phyloP scores from a whole-genome alignment of 352 stramenopile genomes.

The Blastocystis sp. region DNA sequence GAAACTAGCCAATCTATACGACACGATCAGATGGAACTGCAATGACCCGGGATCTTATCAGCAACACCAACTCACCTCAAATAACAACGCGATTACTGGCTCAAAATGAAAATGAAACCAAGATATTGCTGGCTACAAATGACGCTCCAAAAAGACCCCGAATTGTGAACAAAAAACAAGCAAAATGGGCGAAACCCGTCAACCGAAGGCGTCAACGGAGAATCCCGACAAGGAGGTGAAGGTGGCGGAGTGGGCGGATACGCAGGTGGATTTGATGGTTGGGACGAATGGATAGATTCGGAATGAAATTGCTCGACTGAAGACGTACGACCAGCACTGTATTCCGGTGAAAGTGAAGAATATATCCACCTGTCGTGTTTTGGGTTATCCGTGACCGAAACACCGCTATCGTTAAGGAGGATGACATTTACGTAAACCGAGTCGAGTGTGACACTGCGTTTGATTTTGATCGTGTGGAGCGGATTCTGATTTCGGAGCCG shows the following conservation, averaged over 20 bases:
- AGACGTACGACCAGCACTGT: neutral
- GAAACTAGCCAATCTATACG: too few species aligned
- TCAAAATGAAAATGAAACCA: too few species aligned
- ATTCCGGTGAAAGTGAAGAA: conserved; percentile 49
- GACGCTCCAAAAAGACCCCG: too few species aligned
- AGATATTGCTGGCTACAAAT: too few species aligned
- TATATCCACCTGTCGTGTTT: conserved; percentile 2
- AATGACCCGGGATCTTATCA: too few species aligned
- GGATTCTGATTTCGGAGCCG: conserved; percentile 40
- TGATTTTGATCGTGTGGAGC: conserved; percentile 38
- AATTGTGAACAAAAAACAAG: too few species aligned
- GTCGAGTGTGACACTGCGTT: conserved; percentile 52
- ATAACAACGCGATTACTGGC: too few species aligned
- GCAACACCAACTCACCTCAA: too few species aligned
- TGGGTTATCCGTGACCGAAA: neutral
- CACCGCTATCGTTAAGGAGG: conserved; percentile 40
- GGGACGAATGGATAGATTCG: neutral
- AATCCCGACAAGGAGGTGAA: conserved; percentile 30
- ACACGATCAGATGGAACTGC: too few species aligned
- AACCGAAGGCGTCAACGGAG: too few species aligned
- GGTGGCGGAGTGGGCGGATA: conserved; percentile 19
- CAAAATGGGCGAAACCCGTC: too few species aligned
- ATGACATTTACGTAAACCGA: conserved; percentile 35
- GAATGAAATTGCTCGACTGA: conserved; percentile 22
- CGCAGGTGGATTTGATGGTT: neutral